Conservation (phyloP, 495 filamentous ascomycete species). For the Glonium stellatum region DNA sequence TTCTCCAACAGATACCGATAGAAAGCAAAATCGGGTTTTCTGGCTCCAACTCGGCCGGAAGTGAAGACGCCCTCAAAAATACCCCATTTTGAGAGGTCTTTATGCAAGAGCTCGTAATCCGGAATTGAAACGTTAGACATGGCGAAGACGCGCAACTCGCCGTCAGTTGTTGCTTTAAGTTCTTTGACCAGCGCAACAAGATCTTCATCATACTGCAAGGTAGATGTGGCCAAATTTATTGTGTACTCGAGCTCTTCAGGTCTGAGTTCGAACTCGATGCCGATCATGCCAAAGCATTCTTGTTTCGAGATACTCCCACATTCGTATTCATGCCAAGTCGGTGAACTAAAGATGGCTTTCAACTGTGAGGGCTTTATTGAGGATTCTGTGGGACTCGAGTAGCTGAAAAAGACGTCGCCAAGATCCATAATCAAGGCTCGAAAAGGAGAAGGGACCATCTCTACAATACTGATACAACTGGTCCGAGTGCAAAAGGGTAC, state of each 20-base stretch:
- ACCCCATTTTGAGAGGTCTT: not conserved
- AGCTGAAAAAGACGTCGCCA: no score
- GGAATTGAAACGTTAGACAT: not conserved
- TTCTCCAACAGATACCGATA: not conserved
- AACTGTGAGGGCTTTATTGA: not conserved
- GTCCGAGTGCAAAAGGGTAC: no score
- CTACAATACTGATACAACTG: no score
- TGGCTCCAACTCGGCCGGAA: not conserved
- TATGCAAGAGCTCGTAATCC: not conserved
- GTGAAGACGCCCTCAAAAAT: not conserved
- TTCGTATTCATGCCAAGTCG: not conserved
- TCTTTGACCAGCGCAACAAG: not conserved
- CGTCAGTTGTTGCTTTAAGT: not conserved
- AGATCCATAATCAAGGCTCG: no score
- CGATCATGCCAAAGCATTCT: not conserved
- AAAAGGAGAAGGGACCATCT: no score
- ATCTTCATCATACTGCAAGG: not conserved
- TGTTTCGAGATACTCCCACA: not conserved
- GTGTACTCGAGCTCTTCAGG: not conserved
- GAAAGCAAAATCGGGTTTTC: not conserved
- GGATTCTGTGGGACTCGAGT: no score
- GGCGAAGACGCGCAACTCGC: not conserved
- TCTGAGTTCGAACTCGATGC: not conserved
- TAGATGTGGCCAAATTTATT: not conserved
- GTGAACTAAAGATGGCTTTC: not conserved